Evolutionary conservation across 768 basidiomycete species (phyloP), one percentile per base, ranked within the genome.

Genomic region (Podaxis sp.): DNA sequence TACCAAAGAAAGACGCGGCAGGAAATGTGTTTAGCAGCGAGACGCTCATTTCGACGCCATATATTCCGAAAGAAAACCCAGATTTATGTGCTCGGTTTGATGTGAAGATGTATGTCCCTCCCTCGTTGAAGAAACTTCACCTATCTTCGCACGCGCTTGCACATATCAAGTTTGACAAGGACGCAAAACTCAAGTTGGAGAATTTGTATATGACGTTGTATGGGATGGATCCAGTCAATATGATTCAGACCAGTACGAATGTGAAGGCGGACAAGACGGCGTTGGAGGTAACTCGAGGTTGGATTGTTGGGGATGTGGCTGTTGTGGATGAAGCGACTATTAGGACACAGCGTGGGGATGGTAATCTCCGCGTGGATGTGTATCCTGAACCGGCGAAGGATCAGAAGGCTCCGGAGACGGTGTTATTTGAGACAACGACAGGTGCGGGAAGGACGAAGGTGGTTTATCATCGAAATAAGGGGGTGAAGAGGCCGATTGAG

Each of bases 301-400:
- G 83, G 81, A 80, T 87, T 54, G 84, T 85, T n/a, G 86, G 87
- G 26, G 83, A 84, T 56, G 78, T 80, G 46, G 71, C 81, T n/a
- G 72, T 84, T 65, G 74, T 77, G 20, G 72, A 79, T 33, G 70
- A 70, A 60, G 77, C 81, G 2, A 66, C 69, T 20, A 72, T 87
- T 64, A 73, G 67, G 13, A 85, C 83, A 1, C 82, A 84, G 74
- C 77, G 79, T 26, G 83, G 84, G 15, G 77, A 81, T 64, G 84
- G 82, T 15, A 70, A 80, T 38, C 68, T 79, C 44, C 82, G 84
- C 68, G 74, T 86, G 59, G 79, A 78, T 64, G 77, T 81, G 24
- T 73, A 78, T 65, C 84, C 84, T 20, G 69, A 73, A 30, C 64
- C 73, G 5, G 75, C 77, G 12, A 64, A 68, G 22, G 73, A 80